Conservation (phyloP, 2,329 filamentous ascomycete species). For the Paracorniculantispora psalliotae region DNA sequence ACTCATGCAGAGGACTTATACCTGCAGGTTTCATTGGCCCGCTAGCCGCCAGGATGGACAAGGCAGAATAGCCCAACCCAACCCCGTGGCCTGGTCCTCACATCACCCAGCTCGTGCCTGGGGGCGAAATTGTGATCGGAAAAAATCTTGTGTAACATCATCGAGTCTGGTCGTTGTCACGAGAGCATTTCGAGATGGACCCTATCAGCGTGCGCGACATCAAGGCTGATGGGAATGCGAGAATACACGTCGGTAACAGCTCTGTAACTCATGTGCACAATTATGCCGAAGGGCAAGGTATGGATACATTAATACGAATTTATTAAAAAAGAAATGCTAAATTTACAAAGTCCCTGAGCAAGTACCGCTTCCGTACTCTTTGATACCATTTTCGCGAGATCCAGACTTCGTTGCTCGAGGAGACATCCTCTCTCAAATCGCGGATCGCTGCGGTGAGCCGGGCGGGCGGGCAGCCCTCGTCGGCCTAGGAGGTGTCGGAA, state of each 20-base stretch:
- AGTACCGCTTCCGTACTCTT: background rate
- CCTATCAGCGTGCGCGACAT: background rate
- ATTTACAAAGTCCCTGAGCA: background rate
- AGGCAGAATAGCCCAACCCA: background rate
- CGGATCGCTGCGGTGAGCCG: constrained; percentile 17
- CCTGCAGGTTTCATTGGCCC: constrained; percentile 5
- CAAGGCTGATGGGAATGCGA: background rate
- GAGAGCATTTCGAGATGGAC: background rate
- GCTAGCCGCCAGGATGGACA: background rate
- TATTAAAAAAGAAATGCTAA: background rate
- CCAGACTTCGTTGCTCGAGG: constrained; percentile 26
- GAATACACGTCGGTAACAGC: background rate
- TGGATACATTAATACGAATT: background rate
- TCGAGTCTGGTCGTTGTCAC: background rate
- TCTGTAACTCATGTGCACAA: background rate
- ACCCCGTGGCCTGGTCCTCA: background rate
- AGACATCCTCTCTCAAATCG: constrained; percentile 22
- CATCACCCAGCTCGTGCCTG: background rate
- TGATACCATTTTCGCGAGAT: constrained; percentile 26
- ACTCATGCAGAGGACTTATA: background rate
- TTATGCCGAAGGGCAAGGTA: background rate
- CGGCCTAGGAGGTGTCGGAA: constrained; percentile 31
- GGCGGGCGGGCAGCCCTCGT: constrained; percentile 24
- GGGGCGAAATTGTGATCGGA: background rate
- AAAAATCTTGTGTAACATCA: background rate